Evolutionary conservation across 2,329 filamentous ascomycete species (phyloP).

Genomic region (Curvularia sp.): DNA sequence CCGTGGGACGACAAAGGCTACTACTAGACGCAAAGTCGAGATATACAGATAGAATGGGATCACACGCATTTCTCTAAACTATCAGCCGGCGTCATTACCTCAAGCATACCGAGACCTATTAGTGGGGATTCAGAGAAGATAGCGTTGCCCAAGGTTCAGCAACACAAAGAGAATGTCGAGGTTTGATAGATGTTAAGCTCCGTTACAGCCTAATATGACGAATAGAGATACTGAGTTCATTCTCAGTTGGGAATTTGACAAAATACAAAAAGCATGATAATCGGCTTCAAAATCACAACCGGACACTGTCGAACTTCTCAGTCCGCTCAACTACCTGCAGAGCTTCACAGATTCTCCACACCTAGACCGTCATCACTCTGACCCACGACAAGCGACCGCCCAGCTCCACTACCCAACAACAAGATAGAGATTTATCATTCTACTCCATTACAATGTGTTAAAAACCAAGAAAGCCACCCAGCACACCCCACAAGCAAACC

Average conservation of each 20-base stretch:
- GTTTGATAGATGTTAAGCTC: background rate
- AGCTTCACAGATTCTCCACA: background rate
- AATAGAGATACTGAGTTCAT: background rate
- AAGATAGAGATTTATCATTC: too few species aligned
- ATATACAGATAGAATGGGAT: background rate
- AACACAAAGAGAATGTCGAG: background rate
- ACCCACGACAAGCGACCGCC: background rate
- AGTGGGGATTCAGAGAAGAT: background rate
- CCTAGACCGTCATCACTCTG: background rate
- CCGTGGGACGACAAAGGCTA: conserved; percentile 30
- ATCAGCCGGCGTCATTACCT: background rate
- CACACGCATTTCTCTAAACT: background rate
- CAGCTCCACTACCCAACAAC: too few species aligned
- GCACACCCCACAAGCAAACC: too few species aligned
- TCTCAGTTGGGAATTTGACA: background rate
- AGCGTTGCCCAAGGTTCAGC: background rate
- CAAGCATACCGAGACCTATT: background rate
- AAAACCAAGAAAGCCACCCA: too few species aligned
- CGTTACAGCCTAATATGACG: background rate
- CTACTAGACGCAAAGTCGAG: conserved; percentile 2
- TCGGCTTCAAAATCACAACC: background rate
- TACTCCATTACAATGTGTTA: too few species aligned
- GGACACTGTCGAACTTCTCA: background rate
- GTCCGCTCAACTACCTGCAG: background rate
- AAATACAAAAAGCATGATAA: background rate